Evolutionary conservation across 73 alveolate genomes (phyloP).

Genomic region (Uronychia binucleata): DNA sequence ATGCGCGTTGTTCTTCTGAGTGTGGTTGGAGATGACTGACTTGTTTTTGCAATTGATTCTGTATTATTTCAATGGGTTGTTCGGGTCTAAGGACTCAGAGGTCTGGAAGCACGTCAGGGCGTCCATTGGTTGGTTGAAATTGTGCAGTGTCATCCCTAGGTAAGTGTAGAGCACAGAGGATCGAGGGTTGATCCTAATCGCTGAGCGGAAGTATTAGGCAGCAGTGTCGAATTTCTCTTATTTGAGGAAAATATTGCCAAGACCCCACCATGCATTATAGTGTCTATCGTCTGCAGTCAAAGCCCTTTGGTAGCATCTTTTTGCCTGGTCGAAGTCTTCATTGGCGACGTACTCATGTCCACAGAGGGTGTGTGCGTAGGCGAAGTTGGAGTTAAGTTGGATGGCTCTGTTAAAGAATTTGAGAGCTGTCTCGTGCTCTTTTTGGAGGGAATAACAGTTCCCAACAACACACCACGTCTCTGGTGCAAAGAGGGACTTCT

Average conservation of each 20-base stretch:
- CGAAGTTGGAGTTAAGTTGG: conserved; percentile 84
- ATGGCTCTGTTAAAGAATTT: conserved; percentile 94
- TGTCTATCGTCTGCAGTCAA: conserved; percentile 88
- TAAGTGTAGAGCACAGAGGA: conserved; percentile 90
- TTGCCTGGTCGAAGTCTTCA: conserved; percentile 91
- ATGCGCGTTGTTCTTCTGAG: too few relatives aligned
- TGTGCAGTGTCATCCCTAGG: conserved; percentile 90
- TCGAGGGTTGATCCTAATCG: conserved; percentile 80
- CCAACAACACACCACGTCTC: conserved; percentile 97
- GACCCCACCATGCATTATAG: conserved; percentile 98
- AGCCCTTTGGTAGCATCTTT: conserved; percentile 85
- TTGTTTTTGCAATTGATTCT: too few relatives aligned
- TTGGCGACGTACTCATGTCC: conserved; percentile 96
- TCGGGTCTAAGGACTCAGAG: conserved; percentile 81
- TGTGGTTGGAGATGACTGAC: too few relatives aligned
- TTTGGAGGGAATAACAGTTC: conserved; percentile 90
- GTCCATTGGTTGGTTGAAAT: conserved; percentile 72
- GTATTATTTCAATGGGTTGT: conserved; percentile 84
- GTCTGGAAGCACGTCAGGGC: conserved; percentile 82
- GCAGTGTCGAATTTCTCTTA: conserved; percentile 93
- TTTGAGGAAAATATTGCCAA: conserved; percentile 92
- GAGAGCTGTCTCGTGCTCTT: conserved; percentile 95
- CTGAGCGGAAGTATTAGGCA: conserved; percentile 73
- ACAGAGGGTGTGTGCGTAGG: conserved; percentile 91
- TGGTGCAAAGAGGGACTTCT: conserved; percentile 89